These are phyloP conservation scores for Rhododendron mucronatum DNA, from an alignment of 148 eudicot genomes.

Conservation along the genomic window DNA sequence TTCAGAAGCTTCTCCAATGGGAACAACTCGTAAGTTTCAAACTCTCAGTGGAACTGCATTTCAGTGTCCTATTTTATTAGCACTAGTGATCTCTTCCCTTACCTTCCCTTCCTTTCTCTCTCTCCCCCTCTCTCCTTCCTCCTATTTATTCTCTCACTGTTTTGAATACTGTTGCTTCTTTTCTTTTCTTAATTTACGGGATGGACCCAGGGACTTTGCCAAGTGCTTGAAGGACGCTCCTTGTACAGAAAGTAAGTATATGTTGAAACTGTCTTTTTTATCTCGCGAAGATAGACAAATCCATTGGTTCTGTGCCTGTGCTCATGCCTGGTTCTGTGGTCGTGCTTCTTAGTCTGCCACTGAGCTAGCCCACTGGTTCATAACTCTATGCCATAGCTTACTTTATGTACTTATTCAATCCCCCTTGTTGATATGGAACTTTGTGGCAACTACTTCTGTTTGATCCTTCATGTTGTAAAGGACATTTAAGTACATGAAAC, in stretches of 20 bases:
- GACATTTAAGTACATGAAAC: not conserved
- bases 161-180: not conserved
- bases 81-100: not conserved
- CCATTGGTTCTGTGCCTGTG: not conserved
- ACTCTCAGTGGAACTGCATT: not conserved
- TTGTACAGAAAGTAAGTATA: constrained; percentile 32
- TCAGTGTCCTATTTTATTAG: not conserved
- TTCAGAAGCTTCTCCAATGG: constrained; percentile 42
- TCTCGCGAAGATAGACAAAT: not conserved
- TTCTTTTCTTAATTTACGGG: not conserved
- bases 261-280: not conserved
- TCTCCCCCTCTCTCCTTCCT: too few relatives aligned
- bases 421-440: too few relatives aligned
- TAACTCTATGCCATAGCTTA: not conserved
- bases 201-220: constrained; percentile 27
- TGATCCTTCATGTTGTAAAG: too few relatives aligned
- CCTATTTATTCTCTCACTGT: too few relatives aligned
- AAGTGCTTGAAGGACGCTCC: constrained; percentile 27
- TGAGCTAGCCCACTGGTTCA: too few relatives aligned
- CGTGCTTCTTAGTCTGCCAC: not conserved
- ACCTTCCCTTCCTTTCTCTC: too few relatives aligned
- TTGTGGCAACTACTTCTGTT: too few relatives aligned
- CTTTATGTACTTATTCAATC: not conserved
- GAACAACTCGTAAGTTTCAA: constrained; percentile 32
- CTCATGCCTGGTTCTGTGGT: not conserved